Evolutionary conservation across 1,284 basidiomycete species (phyloP).

Genomic region (Heterobasidion occidentale): DNA sequence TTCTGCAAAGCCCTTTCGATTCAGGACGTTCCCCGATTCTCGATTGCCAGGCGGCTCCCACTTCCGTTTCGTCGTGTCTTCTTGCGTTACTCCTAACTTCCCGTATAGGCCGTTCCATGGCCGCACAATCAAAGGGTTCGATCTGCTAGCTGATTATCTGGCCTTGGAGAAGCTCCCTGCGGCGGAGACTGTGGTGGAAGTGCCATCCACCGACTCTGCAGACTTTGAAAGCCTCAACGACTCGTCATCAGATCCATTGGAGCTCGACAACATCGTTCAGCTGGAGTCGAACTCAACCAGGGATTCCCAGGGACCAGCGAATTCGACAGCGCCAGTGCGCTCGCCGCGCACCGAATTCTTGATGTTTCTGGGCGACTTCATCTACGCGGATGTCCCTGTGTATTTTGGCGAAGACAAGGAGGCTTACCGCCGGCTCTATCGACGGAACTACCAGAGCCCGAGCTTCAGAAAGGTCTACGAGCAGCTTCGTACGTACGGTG

Average conservation of each 20-base stretch:
- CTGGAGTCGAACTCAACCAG: background rate
- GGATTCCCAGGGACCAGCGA: background rate
- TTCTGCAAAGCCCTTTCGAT: slow-evolving; percentile 41
- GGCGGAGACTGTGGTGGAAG: background rate
- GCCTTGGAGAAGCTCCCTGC: background rate
- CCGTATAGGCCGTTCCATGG: slow-evolving; percentile 50
- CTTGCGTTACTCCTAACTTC: slow-evolving; percentile 59
- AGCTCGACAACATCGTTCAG: background rate
- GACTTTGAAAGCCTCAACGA: background rate
- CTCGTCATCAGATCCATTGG: background rate
- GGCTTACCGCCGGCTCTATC: slow-evolving; percentile 55
- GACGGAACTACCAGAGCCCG: slow-evolving; percentile 55
- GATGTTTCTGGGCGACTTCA: slow-evolving; percentile 65
- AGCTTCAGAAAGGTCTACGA: slow-evolving; percentile 64
- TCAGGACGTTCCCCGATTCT: slow-evolving; percentile 67
- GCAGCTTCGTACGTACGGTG: slow-evolving; percentile 43
- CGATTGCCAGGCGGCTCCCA: slow-evolving; percentile 41
- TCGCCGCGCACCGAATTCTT: slow-evolving; percentile 40
- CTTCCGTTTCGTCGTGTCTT: slow-evolving; percentile 61
- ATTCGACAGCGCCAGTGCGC: background rate
- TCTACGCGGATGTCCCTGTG: slow-evolving; percentile 70
- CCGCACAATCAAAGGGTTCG: slow-evolving; percentile 57
- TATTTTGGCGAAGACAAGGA: slow-evolving; percentile 50
- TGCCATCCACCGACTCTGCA: background rate
- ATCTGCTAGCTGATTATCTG: slow-evolving; percentile 53